A percentile compares a stretch with the other conserved stretches of the same genome.
These are phyloP conservation scores for Pholiota adiposa DNA, from an alignment of 1,284 basidiomycete species.

Conservation along the genomic window DNA sequence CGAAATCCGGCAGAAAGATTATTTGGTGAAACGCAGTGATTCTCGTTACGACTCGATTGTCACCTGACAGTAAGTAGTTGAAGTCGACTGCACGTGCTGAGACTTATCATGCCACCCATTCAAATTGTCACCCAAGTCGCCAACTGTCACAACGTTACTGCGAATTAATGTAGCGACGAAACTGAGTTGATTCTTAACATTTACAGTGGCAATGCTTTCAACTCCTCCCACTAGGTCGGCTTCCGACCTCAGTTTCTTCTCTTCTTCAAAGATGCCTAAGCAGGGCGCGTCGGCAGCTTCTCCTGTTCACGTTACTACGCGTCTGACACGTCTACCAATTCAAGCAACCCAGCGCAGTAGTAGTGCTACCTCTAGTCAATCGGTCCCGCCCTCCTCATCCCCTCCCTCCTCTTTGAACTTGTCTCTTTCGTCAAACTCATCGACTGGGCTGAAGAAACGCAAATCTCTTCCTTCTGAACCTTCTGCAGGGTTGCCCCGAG, in stretches of 20 bases:
- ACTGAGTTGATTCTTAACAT: too few species aligned
- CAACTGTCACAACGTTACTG: too few species aligned
- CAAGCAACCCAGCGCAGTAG: conserved; percentile 14
- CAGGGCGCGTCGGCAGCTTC: conserved; percentile 32
- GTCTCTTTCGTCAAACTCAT: conserved; percentile 34
- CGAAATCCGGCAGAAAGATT: neutral
- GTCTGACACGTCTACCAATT: conserved; percentile 22
- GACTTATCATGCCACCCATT: too few species aligned
- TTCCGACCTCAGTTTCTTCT: conserved; percentile 42
- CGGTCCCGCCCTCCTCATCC: conserved; percentile 21
- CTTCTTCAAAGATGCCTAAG: conserved; percentile 32
- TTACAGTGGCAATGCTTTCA: conserved; percentile 14
- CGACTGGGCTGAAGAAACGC: conserved; percentile 32
- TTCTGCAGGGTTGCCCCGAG: conserved; percentile 31
- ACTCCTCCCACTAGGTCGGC: conserved; percentile 24
- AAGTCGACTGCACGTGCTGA: too few species aligned
- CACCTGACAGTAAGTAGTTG: too few species aligned
- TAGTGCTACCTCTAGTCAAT: conserved; percentile 18
- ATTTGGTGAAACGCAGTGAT: neutral
- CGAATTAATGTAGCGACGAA: too few species aligned
- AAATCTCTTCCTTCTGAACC: conserved; percentile 30
- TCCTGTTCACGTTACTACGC: conserved; percentile 37
- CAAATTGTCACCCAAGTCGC: too few species aligned
- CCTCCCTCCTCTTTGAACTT: conserved; percentile 30
- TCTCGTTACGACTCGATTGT: too few species aligned